Base-by-base conservation (phyloP, 129 eudicot species). In the Scalesia atractyloides region DNA sequence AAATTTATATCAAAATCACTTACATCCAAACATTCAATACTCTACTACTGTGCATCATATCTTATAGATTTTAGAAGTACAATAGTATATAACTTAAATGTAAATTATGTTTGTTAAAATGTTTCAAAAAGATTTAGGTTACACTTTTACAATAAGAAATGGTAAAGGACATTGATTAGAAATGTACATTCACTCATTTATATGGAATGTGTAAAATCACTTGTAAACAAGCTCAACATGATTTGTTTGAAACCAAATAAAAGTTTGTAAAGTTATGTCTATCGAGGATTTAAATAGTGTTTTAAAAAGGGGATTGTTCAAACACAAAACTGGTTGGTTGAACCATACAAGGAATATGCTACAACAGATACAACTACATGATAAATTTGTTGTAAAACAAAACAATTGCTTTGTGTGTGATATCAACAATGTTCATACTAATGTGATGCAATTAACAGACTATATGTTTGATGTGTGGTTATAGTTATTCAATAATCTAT, bases 11-110 rank as follows among this genome's bases (percentile, higher is more conserved):
- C 26, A 68, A 76, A 72, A 74, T 63, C 53, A 74, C 71, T 63
- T 17, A 34, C 69, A 76, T 68, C 56, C 81, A 76, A 76, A 76
- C 70, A 49, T 76, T 59, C 81, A 68, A 76, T 53, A 48, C 53
- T 44, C 63, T 68, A 15, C 26, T 37, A 59, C 62, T 48, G 39
- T 48, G 22, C 70, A 75, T 19, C 68, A 58, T 76, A 68, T 76
- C 63, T 59, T 68, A 69, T 60, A 59, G 44, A 69, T 69, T 60
- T 60, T 60, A 33, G 22, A 16, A n/a, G 58, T 52, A 52, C 24
- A 4, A 5, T 30, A 30, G 34, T 52, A 52, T 17, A 49, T 49
- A 49, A 14, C n/a, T 49, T 4, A 30, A 14, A 13, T 49, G 4
- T 49, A 15, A 14, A 5, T 49, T 3, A 49, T 12, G 53, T 49